Percentiles rank a stretch among this genome's conserved stretches.
Evolutionary conservation across 352 stramenopile genomes (phyloP).

Genomic region (Phytophthora cryptogea): DNA sequence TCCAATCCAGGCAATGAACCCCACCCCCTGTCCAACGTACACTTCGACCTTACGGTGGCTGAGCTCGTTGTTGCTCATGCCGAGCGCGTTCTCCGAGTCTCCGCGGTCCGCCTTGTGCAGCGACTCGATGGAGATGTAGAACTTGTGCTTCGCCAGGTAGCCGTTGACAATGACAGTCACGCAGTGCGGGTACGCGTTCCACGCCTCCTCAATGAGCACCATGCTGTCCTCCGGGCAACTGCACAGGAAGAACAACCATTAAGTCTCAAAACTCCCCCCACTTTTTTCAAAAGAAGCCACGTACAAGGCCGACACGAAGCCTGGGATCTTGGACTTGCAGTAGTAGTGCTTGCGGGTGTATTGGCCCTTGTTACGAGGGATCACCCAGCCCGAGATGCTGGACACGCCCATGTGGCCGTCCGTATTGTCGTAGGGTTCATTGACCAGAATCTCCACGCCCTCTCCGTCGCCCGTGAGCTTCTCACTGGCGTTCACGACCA

Average conservation of each 20-base stretch:
- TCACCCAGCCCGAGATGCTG: constrained; percentile 67
- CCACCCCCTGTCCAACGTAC: constrained; percentile 42
- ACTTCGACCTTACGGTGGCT: constrained; percentile 74
- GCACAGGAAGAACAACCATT: constrained; percentile 11
- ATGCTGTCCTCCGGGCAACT: constrained; percentile 86
- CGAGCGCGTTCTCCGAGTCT: constrained; percentile 69
- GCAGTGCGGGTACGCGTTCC: constrained; percentile 89
- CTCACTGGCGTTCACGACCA: constrained; percentile 87
- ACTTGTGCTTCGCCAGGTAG: constrained; percentile 87
- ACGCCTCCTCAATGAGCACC: constrained; percentile 86
- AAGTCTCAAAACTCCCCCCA: background rate
- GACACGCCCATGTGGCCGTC: constrained; percentile 79
- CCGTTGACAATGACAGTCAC: constrained; percentile 87
- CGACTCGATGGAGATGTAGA: constrained; percentile 88
- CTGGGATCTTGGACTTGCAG: constrained; percentile 84
- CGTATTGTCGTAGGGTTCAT: constrained; percentile 87
- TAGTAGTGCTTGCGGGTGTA: constrained; percentile 92
- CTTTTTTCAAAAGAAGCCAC: background rate
- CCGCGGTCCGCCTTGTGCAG: constrained; percentile 66
- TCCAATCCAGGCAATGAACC: no score
- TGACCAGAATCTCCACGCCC: constrained; percentile 88
- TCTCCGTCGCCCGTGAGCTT: constrained; percentile 85
- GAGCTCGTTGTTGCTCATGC: constrained; percentile 73
- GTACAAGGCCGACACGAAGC: constrained; percentile 82
- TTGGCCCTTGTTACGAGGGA: constrained; percentile 83